A percentile compares a stretch with the other conserved stretches of the same genome.
Evolutionary conservation across 495 filamentous ascomycete species (phyloP).

Genomic region (Chaetomium cochliodes): DNA sequence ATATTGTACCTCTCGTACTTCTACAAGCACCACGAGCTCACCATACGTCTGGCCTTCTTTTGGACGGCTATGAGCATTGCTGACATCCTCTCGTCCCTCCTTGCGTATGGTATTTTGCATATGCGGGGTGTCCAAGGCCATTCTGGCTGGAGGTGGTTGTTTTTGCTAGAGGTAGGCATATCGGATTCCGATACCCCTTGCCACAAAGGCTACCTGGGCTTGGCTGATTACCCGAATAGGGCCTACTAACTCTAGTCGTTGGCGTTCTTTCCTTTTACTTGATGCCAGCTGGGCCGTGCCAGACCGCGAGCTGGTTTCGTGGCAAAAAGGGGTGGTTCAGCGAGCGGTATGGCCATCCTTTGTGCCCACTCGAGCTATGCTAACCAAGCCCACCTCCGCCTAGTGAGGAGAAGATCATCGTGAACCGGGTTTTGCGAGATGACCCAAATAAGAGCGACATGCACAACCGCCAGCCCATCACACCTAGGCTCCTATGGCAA

Average conservation of each 20-base stretch:
- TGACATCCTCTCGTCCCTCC: constrained; percentile 63
- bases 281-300: constrained; percentile 70
- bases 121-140: constrained; percentile 58
- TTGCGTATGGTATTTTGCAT: constrained; percentile 71
- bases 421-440: constrained; percentile 70
- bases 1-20: constrained; percentile 75
- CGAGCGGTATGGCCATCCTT: constrained; percentile 43
- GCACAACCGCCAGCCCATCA: constrained; percentile 63
- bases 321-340: constrained; percentile 74
- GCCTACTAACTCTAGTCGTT: constrained; percentile 58
- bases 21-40: constrained; percentile 59
- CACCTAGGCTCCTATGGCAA: constrained; percentile 57
- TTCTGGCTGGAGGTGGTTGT: constrained; percentile 63
- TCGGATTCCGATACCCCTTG: background rate
- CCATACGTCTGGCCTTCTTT: constrained; percentile 47
- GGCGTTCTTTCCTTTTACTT: constrained; percentile 64
- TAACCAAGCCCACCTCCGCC: background rate
- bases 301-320: constrained; percentile 65
- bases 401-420: constrained; percentile 65
- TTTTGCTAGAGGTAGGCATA: constrained; percentile 32
- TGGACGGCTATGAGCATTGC: constrained; percentile 70
- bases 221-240: constrained; percentile 28
- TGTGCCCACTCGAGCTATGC: background rate
- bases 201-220: background rate
- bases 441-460: constrained; percentile 66